Base-by-base conservation (phyloP, 805 yeast species). In the Sugiyamaella lignohabitans region DNA sequence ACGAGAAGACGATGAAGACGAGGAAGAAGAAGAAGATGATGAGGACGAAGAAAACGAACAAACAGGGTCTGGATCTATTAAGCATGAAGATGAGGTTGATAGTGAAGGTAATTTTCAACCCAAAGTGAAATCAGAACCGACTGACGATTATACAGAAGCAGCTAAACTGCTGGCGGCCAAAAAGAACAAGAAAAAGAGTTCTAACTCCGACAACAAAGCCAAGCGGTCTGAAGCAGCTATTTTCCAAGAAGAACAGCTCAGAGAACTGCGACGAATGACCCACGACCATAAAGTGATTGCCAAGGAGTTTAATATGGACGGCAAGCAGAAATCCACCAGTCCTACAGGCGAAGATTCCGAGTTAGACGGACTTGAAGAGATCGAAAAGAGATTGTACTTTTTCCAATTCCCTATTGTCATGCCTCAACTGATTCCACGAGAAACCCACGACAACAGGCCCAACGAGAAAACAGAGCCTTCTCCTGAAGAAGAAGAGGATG, bases 341-440 rank as follows among this genome's bases (percentile, higher is more conserved):
- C 24, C 40, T 8, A 14, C 8, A 27, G 32, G 32, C 32, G 32
- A 27, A 27, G 32, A 27, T 8, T 8, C 11, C 14, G 11, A 27
- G 14, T 10, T 8, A 18, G 46, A 22, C 10, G 49, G 40, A 11
- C 35, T 27, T 3, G 38, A 54, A 11, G 51, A 48, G 5, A 46
- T 59, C 14, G 64, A 59, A 18, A 59, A 60, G 24, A 48, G 56
- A 46, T 54, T 64, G 22, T 62, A 56, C 40, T 61, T 77, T 10
- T 57, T 79, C 53, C 82, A 79, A 50, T 62, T 78, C 46, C 80
- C 81, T 1, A 68, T 67, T 34, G 52, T 68, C 32, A 59, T 74
- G 50, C 78, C 80, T 10, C 42, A 62, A 22, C 69, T 72, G 52
- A 49, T 54, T 5, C 22, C 34, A 3, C 45, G 50, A 2, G 35